phyloP scores from a whole-genome alignment of 2,329 filamentous ascomycete genomes.

The Rutstroemia sp. region DNA sequence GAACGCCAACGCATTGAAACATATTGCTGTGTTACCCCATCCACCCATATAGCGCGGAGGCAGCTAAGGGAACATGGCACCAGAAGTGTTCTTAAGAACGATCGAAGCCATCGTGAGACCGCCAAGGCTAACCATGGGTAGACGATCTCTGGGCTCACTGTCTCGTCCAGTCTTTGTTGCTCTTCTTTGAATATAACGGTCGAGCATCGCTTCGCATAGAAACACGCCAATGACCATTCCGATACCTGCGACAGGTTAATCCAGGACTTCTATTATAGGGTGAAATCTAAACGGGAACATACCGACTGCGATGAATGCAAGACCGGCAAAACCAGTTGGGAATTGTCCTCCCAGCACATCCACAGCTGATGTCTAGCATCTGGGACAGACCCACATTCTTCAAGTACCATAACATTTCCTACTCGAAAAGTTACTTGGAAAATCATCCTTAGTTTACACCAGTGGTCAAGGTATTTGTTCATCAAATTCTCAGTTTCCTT shows the following conservation, averaged over 20 bases:
- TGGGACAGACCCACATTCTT: no score
- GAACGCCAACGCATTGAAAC: not conserved
- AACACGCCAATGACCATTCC: slow-evolving; percentile 24
- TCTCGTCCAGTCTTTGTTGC: slow-evolving; percentile 41
- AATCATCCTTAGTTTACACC: no score
- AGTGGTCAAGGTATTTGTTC: no score
- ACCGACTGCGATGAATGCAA: slow-evolving; percentile 36
- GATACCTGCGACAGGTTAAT: slow-evolving; percentile 16
- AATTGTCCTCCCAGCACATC: no score
- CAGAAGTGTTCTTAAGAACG: not conserved
- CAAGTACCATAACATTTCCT: no score
- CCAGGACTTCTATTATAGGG: no score
- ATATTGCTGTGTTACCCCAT: slow-evolving; percentile 1
- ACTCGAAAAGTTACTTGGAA: no score
- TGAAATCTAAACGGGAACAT: no score
- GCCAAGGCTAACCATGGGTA: slow-evolving; percentile 34
- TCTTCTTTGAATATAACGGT: slow-evolving; percentile 34
- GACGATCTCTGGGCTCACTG: slow-evolving; percentile 35
- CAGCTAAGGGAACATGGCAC: not conserved
- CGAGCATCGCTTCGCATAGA: slow-evolving; percentile 16
- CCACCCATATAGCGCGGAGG: not conserved
- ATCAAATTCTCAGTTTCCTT: no score
- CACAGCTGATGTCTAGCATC: no score
- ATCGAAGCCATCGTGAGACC: slow-evolving; percentile 19
- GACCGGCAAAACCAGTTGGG: slow-evolving; percentile 28